Percentiles rank a stretch among this genome's conserved stretches.
Conservation (phyloP, 179 eudicot species). For the Monotropa hypopitys region DNA sequence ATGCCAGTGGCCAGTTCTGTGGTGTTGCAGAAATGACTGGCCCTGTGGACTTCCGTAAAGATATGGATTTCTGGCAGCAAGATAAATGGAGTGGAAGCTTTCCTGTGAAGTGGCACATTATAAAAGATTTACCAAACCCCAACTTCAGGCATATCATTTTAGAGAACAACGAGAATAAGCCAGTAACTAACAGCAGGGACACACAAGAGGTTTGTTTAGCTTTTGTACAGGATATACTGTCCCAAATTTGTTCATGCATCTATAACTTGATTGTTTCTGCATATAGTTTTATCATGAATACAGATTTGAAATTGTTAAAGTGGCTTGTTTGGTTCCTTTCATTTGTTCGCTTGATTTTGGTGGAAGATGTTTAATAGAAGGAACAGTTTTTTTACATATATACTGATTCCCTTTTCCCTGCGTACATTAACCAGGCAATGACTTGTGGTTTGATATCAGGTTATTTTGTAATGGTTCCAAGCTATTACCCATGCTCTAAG, state of each 20-base stretch:
- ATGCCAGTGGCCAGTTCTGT: constrained; percentile 97
- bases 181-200: constrained; percentile 94
- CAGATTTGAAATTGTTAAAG: not conserved
- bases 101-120: constrained; percentile 89
- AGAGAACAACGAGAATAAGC: constrained; percentile 92
- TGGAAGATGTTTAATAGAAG: not conserved
- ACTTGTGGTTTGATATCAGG: not conserved
- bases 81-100: constrained; percentile 97
- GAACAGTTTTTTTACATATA: not conserved
- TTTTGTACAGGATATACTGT: not conserved
- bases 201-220: constrained; percentile 69
- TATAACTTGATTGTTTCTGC: not conserved
- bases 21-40: constrained; percentile 93
- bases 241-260: not conserved
- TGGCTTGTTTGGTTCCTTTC: not conserved
- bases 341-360: not conserved
- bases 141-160: constrained; percentile 71
- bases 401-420: not conserved
- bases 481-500: not conserved
- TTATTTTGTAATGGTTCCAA: not conserved
- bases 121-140: constrained; percentile 81
- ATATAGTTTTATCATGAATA: not conserved
- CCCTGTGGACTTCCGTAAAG: constrained; percentile 59
- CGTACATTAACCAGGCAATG: not conserved
- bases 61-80: constrained; percentile 99